Evolutionary conservation across 225 moss, liverwort and hornwort species (phyloP).

Genomic region (Sphagnum tenellum): DNA sequence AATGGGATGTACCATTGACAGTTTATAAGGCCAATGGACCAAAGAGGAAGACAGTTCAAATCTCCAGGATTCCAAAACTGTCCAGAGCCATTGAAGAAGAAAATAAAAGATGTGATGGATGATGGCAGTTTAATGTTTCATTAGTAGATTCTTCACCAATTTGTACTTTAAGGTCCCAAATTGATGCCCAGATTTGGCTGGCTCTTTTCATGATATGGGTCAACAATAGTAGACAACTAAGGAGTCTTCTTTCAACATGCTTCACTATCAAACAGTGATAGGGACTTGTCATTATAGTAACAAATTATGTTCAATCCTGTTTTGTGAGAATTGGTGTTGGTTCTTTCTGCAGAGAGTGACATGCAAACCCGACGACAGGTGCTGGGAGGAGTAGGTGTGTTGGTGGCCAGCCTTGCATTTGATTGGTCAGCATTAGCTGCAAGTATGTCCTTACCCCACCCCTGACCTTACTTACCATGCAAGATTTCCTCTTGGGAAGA

Average conservation of each 20-base stretch:
- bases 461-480: neutral
- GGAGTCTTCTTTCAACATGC: neutral
- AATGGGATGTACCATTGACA: too few relatives aligned
- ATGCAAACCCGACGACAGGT: slow-evolving; percentile 30
- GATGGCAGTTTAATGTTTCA: too few relatives aligned
- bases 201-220: too few relatives aligned
- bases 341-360: slow-evolving; percentile 15
- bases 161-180: too few relatives aligned
- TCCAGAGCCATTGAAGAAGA: too few relatives aligned
- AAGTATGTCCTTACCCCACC: slow-evolving; percentile 17
- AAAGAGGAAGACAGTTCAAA: too few relatives aligned
- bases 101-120: too few relatives aligned
- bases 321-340: neutral
- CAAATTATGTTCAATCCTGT: neutral
- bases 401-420: slow-evolving; percentile 24
- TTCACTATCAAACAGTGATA: neutral
- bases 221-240: too few relatives aligned
- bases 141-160: too few relatives aligned
- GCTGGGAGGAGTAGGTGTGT: slow-evolving; percentile 39
- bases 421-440: slow-evolving; percentile 35
- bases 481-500: neutral
- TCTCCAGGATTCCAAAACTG: too few relatives aligned
- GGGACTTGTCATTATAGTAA: neutral
- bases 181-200: too few relatives aligned
- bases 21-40: too few relatives aligned